Base-by-base conservation (phyloP, 2,329 filamentous ascomycete genomes). In the Pseudogymnoascus sp. region DNA sequence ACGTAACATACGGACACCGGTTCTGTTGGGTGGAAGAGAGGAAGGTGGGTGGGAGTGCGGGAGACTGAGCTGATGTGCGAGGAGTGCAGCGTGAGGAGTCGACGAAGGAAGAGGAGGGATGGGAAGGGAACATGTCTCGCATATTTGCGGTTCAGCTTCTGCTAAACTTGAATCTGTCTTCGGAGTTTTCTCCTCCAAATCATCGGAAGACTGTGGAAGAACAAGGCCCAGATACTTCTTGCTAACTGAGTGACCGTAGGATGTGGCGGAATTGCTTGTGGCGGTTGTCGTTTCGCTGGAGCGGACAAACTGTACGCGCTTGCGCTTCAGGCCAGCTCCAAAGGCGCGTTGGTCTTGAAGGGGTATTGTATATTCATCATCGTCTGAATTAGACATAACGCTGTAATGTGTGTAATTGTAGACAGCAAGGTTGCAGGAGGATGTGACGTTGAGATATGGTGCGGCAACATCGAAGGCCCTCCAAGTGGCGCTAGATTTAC, bases 31-130 rank as follows among this genome's bases (percentile, higher is more conserved):
- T 72, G 91, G 86, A 17, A 92, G 76, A 12, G 86, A 81, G 0
- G 88, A 91, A 0, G 89, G 89, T 5, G 88, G 87, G 63, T 89
- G 85, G 0, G 87, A 87, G 70, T 91, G 88, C 3, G 79, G 73
- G 1, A 91, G 77, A 64, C 83, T 86, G 38, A 89, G 81, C 75
- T 92, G 89, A 70, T 92, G 90, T 5, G 86, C 85, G 61, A 90
- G 79, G 33, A 83, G 87, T 27, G 81, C 77, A 68, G 85, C 83
- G 71, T 89, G 88, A 33, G 59, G 71, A 64, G n/a, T 61, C 51
- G 59, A 42, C 33, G 63, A 63, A 39, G 84, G 64, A 13, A 80
- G 82, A 31, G 84, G 76, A 15, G 68, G 66, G 33, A 86, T 63
- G 4, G 84, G 84, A n/a, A 87, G 77, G n/a, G 77, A 78, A 75